Base-by-base conservation (phyloP, 2,329 filamentous ascomycete species). In the Sphaceloma murrayae region DNA sequence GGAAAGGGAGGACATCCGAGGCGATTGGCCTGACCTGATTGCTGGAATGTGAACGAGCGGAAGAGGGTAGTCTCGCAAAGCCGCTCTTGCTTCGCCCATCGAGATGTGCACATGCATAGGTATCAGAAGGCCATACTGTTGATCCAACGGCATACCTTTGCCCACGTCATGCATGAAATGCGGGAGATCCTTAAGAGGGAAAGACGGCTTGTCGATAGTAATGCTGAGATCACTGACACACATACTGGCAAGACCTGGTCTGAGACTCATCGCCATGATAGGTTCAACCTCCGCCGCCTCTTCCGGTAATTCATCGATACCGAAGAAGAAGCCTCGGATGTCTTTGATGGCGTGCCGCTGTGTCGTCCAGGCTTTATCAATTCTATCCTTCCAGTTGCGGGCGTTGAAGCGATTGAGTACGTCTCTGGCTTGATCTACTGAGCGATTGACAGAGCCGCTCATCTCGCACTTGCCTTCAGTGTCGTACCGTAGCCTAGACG, bases 121-220 rank as follows among this genome's bases (percentile, higher is more conserved):
- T 8, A 98, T 70, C 13, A 98, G 72, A 14, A 98, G 70, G 7
- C 86, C 80, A 60, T 96, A 98, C 56, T 89, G 71, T 75, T 87
- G 98, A 56, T 93, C 81, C 50, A 78, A 73, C 1, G 91, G 91
- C 78, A 98, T 93, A 1, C 91, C 91, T 65, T 98, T 98, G n/a
- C 91, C 91, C 47, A 96, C 80, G 36, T 78, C 77, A 58, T 95
- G 75, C 18, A 98, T 68, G 58, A 94, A 98, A 11, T 82, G 75
- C 0, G 89, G 84, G 45, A 89, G 77, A 9, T 94, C 80, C 2
- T 77, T 71, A 48, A 94, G 68, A 0, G 87, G 82, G 58, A 98
- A 98, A 0, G 85, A 89, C 1, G 91, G 91, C 60, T 94, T 95
- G 62, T 96, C 91, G 48, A 98, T 72, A 22, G 78, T 70, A 45